Conservation (phyloP, 2,329 filamentous ascomycete species). For the Scytalidium lignicola region DNA sequence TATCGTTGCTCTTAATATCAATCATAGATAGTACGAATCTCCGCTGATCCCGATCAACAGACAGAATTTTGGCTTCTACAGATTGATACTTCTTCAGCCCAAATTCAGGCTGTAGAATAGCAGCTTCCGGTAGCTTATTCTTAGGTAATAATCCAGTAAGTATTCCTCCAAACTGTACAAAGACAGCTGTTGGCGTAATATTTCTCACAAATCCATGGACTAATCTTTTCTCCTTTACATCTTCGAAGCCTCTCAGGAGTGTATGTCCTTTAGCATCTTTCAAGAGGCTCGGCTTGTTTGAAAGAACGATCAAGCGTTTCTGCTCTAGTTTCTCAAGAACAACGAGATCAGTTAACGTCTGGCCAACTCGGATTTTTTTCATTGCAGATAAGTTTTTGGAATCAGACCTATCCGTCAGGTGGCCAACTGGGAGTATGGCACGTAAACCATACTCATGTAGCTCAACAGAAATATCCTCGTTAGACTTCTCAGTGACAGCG, state of each 20-base stretch:
- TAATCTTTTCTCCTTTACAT: conserved; percentile 63
- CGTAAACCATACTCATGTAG: conserved; percentile 69
- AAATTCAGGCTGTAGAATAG: conserved; percentile 64
- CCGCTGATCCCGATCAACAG: conserved; percentile 63
- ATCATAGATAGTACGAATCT: conserved; percentile 63
- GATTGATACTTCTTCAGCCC: conserved; percentile 74
- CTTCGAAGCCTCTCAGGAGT: conserved; percentile 66
- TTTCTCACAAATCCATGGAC: conserved; percentile 81
- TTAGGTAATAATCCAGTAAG: conserved; percentile 77
- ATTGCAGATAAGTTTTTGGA: conserved; percentile 73
- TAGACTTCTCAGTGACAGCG: conserved; percentile 75
- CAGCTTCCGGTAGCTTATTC: conserved; percentile 68
- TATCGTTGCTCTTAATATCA: conserved; percentile 40
- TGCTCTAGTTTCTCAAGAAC: conserved; percentile 81
- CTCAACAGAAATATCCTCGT: conserved; percentile 72
- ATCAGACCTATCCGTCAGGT: conserved; percentile 78
- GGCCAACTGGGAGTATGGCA: conserved; percentile 69
- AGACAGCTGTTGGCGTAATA: conserved; percentile 74
- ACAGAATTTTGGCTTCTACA: conserved; percentile 65
- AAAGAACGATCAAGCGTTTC: conserved; percentile 69
- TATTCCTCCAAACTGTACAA: conserved; percentile 79
- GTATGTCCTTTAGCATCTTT: conserved; percentile 67
- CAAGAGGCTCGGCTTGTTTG: conserved; percentile 78
- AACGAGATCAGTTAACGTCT: conserved; percentile 75
- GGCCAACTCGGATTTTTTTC: conserved; percentile 78